Evolutionary conservation across 129 eudicot species (phyloP), one percentile per base, ranked within the genome.

Genomic region (Pittosporum tobira): DNA sequence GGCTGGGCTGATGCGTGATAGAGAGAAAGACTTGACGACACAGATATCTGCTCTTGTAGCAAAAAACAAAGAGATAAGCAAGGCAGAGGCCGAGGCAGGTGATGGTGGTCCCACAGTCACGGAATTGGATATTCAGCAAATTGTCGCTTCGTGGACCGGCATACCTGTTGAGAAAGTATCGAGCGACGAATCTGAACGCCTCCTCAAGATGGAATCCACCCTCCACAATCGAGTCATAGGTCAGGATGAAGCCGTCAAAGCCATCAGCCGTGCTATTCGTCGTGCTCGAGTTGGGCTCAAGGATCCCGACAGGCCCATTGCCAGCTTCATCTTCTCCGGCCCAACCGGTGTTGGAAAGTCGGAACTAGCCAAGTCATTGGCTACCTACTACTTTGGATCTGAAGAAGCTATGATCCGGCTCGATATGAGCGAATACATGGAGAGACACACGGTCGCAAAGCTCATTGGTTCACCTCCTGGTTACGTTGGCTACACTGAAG

Each of bases 331-430:
- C 64, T 88, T 88, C 34, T 88, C 96, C 1, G 96, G 96, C 11
- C 96, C 96, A 13, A 88, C 96, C 28, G 96, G 96, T 68, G 96
- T 88, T 1, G 96, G 96, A 14, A 88, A 88, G 69, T 88, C 96
- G 0, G 96, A 88, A 50, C 77, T 88, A 2, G 96, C 96, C 10
- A 88, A 88, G 71, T 53, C 96, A 18, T 48, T 88, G 50, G 96
- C 94, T n/a, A 70, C 96, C 1, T 88, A 84, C 81, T 88, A 88
- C 82, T 88, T 88, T 30, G 96, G 96, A 16, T 88, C 96, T 6
- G 89, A 88, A 70, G 96, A 88, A 59, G 96, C 96, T 61, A 88
- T 88, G 96, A 78, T 88, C 45, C 81, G 96, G 1, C 86, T 87
- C 5, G 96, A 87, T 55, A 87, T 87, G 96, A 80, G 88, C 57